phyloP scores from a whole-genome alignment of 2,329 filamentous ascomycete species.

The Fusarium heterosporum region DNA sequence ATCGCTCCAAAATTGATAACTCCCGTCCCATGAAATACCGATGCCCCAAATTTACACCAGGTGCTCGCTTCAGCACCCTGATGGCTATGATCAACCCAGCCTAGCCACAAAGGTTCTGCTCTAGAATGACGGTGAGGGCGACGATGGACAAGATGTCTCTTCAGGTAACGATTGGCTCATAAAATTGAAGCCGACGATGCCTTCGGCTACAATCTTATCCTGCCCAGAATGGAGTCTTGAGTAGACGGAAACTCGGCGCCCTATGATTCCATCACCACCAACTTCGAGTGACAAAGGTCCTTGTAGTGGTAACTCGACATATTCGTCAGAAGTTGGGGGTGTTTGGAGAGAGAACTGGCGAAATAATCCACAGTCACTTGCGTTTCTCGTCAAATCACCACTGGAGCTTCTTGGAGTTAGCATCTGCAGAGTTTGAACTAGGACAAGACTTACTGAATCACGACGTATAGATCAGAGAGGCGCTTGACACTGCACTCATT shows the following conservation, averaged over 20 bases:
- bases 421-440: rapidly evolving
- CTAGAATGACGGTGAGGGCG: constrained; percentile 29
- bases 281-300: constrained; percentile 58
- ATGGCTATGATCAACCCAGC: constrained; percentile 19
- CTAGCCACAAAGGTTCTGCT: constrained; percentile 2
- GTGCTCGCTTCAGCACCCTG: constrained; percentile 23
- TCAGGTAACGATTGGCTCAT: constrained; percentile 25
- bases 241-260: constrained; percentile 59
- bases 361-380: constrained; percentile 58
- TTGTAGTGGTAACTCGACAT: constrained; percentile 53
- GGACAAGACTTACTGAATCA: constrained; percentile 57
- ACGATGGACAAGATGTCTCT: constrained; percentile 6
- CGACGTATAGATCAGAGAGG: constrained; percentile 50
- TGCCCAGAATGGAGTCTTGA: constrained; percentile 42
- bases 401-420: constrained; percentile 49
- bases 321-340: constrained; percentile 20
- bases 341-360: constrained; percentile 52
- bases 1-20: not conserved
- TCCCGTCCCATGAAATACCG: not conserved
- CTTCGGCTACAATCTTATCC: constrained; percentile 57
- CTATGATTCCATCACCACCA: constrained; percentile 61
- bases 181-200: constrained; percentile 63
- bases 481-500: constrained; percentile 27
- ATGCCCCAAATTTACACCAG: not conserved
- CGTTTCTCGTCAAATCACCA: constrained; percentile 57